These are phyloP conservation scores for Mucor irregularis DNA, from an alignment of 371 early-diverging fungal species.

Conservation along the genomic window DNA sequence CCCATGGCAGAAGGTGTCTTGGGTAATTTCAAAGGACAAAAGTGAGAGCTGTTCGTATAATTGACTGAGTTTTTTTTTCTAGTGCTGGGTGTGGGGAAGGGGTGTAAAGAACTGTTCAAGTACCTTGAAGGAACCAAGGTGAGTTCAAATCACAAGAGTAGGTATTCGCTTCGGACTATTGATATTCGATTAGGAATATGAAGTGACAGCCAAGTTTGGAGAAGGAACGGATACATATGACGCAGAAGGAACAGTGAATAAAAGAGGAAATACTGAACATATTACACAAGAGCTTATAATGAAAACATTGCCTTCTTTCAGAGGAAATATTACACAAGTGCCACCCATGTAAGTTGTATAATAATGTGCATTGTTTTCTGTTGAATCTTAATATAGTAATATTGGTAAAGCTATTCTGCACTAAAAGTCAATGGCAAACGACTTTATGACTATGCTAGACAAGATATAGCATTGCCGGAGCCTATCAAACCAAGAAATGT, in stretches of 20 bases:
- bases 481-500: constrained; percentile 37
- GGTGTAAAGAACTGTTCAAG: constrained; percentile 42
- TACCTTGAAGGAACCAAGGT: constrained; percentile 42
- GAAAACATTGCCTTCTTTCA: constrained; percentile 31
- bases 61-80: neutral
- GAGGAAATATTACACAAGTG: constrained; percentile 40
- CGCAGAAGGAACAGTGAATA: constrained; percentile 33
- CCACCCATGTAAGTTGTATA: constrained; percentile 49
- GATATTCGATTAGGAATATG: constrained; percentile 48
- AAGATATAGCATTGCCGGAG: constrained; percentile 31
- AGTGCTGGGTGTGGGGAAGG: constrained; percentile 50
- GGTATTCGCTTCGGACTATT: too few species aligned
- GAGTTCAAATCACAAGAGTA: neutral
- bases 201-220: constrained; percentile 45
- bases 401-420: constrained; percentile 43
- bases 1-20: constrained; percentile 56
- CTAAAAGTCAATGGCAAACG: constrained; percentile 49
- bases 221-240: constrained; percentile 53
- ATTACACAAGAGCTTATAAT: constrained; percentile 23
- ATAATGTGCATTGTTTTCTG: constrained; percentile 1
- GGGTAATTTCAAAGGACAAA: constrained; percentile 18
- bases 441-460: constrained; percentile 54
- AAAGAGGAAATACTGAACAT: constrained; percentile 28
- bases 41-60: too few species aligned
- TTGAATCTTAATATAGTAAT: constrained; percentile 2